Evolutionary conservation across 1,284 basidiomycete species (phyloP).

Genomic region (Melampsora occidentalis): DNA sequence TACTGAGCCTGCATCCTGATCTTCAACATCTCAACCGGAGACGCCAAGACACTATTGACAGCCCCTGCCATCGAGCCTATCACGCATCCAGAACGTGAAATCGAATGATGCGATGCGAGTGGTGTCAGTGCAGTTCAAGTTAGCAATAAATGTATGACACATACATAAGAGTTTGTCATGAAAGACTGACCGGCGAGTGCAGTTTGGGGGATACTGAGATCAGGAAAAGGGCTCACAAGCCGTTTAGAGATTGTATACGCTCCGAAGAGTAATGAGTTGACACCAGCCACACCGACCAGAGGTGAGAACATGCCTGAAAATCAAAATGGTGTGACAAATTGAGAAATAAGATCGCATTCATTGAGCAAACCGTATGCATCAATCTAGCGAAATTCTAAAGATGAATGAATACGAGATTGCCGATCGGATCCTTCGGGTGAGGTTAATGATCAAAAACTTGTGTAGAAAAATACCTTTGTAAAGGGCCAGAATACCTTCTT

Average conservation of each 20-base stretch:
- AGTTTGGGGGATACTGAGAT: constrained; percentile 73
- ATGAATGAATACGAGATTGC: background rate
- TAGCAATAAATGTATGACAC: background rate
- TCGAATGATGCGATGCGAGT: background rate
- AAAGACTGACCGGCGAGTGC: constrained; percentile 68
- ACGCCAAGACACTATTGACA: constrained; percentile 78
- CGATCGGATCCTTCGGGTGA: background rate
- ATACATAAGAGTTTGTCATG: background rate
- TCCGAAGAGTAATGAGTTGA: constrained; percentile 91
- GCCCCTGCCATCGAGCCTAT: constrained; percentile 74
- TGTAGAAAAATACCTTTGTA: constrained; percentile 71
- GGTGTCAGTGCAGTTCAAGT: too few species aligned
- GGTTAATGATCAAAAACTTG: background rate
- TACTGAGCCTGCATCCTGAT: constrained; percentile 97
- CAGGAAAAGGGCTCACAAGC: constrained; percentile 79
- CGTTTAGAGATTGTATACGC: constrained; percentile 78
- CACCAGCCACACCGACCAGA: constrained; percentile 87
- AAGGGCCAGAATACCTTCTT: constrained; percentile 82
- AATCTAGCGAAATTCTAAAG: background rate
- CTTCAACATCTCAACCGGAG: constrained; percentile 66
- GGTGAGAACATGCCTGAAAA: constrained; percentile 79
- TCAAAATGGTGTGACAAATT: background rate
- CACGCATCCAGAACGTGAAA: background rate
- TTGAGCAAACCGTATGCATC: background rate
- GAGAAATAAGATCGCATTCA: background rate